Base-by-base conservation (phyloP, 306 rosid genomes). In the Datisca glomerata region DNA sequence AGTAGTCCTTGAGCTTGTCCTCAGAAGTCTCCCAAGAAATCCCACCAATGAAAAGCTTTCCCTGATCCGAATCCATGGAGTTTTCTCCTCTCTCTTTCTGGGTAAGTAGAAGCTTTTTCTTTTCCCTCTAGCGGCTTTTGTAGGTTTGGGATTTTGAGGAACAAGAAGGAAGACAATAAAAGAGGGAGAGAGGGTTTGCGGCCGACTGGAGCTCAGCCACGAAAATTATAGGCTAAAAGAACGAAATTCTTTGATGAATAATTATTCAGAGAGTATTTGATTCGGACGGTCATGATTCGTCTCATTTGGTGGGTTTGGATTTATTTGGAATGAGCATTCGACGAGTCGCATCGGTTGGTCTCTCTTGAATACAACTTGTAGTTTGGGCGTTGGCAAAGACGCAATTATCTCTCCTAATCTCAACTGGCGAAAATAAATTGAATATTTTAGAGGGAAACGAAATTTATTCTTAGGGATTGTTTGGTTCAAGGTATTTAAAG, bases 1-100 rank as follows among this genome's bases (percentile, higher is more conserved):
- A 87, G 56, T 87, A 79, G 40, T 83, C 89, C 66, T 70, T 76
- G 9, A 87, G 89, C 83, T 76, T 87, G 10, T 87, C 97, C 65
- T 87, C 94, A 6, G 68, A 54, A 5, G 97, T 82, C 23, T 87
- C 97, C 97, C 97, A 87, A 2, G 96, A 87, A 59, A 83, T 83
- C 57, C 97, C 97, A 29, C 97, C 94, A 53, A 87, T 83, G 24
- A 87, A 87, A 23, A 87, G 75, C 80, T 87, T 87, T 1, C 97
- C 94, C 50, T 76, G 97, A 83, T 87, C 97, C 39, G 97, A 83
- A 67, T 87, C 97, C 97, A 87, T 83, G 41, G 41, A 35, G 34
- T n/a, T 59, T 53, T 42, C 18, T 11, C 21, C 7, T 21, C 47
- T 27, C 24, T 46, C 14, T 37, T 12, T 15, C 32, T 24, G 14